These are phyloP conservation scores for Globisporangium viniferum DNA, from an alignment of 352 stramenopile genomes.

Conservation along the genomic window DNA sequence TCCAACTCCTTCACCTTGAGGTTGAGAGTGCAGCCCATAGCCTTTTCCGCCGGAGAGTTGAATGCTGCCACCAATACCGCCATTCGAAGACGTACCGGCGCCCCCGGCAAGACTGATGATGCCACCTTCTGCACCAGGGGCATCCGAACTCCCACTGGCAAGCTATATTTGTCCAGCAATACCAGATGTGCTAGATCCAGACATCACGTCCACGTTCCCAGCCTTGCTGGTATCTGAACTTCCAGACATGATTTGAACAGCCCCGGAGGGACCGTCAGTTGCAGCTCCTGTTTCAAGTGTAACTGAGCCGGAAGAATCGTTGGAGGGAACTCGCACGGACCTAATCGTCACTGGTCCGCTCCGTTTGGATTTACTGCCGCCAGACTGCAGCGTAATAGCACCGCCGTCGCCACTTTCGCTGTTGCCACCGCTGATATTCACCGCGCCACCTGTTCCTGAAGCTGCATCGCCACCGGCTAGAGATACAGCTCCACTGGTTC, in stretches of 20 bases:
- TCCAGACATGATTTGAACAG: slow-evolving; percentile 26
- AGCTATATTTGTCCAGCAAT: slow-evolving; percentile 31
- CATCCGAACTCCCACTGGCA: slow-evolving; percentile 30
- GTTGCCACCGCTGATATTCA: slow-evolving; percentile 33
- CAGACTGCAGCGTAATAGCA: slow-evolving; percentile 16
- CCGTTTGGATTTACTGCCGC: slow-evolving; percentile 13
- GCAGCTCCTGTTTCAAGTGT: slow-evolving; percentile 29
- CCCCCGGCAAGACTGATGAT: slow-evolving; percentile 36
- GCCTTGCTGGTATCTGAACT: slow-evolving; percentile 18
- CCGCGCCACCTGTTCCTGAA: slow-evolving; percentile 32
- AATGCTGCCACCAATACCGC: slow-evolving; percentile 42
- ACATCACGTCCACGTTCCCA: slow-evolving; percentile 28
- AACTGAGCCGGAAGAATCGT: slow-evolving; percentile 26
- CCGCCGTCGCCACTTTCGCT: slow-evolving; percentile 25
- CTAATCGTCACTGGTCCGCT: slow-evolving; percentile 27
- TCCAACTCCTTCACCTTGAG: slow-evolving; percentile 27
- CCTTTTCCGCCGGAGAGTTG: slow-evolving; percentile 34
- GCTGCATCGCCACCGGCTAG: slow-evolving; percentile 44
- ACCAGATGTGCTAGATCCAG: slow-evolving; percentile 28
- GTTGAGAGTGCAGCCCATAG: slow-evolving; percentile 30
- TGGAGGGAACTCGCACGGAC: slow-evolving; percentile 16
- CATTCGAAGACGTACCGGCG: slow-evolving; percentile 42
- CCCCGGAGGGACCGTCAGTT: slow-evolving; percentile 22
- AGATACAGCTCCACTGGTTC: slow-evolving; percentile 43
- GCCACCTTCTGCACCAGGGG: slow-evolving; percentile 28